A percentile compares a stretch with the other conserved stretches of the same genome.
Evolutionary conservation across 345 rosid genomes (phyloP).

Genomic region (Acer saccharum): DNA sequence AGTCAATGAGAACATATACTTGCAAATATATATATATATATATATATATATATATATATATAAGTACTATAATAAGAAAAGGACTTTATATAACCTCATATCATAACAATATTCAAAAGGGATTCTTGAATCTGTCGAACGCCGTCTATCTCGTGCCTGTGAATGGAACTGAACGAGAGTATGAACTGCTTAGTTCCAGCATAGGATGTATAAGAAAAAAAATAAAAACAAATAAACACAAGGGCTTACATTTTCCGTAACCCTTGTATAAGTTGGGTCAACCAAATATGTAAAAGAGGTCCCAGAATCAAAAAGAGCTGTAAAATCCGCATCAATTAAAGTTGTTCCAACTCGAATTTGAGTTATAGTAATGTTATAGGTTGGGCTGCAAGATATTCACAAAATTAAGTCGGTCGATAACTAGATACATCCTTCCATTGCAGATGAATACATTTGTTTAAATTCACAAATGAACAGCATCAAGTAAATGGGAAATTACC

Average conservation of each 20-base stretch:
- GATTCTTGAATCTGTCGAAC: slow-evolving; percentile 64
- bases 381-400: slow-evolving; percentile 54
- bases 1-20: slow-evolving; percentile 11
- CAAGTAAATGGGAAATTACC: slow-evolving; percentile 45
- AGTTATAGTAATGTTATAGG: slow-evolving; percentile 64
- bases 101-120: slow-evolving; percentile 82
- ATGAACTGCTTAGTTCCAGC: slow-evolving; percentile 4
- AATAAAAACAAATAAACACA: neutral
- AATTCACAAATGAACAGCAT: slow-evolving; percentile 14
- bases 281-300: slow-evolving; percentile 85
- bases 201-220: neutral
- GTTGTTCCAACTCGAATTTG: slow-evolving; percentile 68
- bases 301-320: slow-evolving; percentile 82
- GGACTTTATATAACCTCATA: slow-evolving; percentile 52
- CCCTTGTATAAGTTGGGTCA: slow-evolving; percentile 55
- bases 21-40: neutral
- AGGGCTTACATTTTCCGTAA: slow-evolving; percentile 62
- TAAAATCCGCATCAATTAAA: slow-evolving; percentile 48
- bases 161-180: slow-evolving; percentile 65
- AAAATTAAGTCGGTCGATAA: slow-evolving; percentile 10
- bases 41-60: neutral
- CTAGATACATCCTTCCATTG: slow-evolving; percentile 7
- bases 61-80: neutral
- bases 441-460: neutral
- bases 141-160: slow-evolving; percentile 61